Percentiles rank a stretch among this genome's conserved stretches.
Conservation (phyloP, 2,329 filamentous ascomycete genomes). For the Aphanoascus verrucosus region DNA sequence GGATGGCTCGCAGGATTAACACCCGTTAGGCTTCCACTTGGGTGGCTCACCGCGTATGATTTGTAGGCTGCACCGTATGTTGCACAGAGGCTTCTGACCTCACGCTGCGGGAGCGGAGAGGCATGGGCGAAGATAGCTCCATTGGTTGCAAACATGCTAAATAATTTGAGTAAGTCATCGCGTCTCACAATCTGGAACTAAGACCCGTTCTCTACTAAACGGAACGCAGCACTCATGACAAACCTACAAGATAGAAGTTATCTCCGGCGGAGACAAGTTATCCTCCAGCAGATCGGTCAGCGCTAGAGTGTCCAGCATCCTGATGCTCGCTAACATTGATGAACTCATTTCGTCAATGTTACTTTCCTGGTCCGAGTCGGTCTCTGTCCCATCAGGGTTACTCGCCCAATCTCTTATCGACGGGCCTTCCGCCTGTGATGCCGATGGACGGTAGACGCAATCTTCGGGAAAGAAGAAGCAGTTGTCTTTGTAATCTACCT, state of each 20-base stretch:
- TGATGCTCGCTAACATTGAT: constrained; percentile 34
- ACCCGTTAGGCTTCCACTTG: constrained; percentile 34
- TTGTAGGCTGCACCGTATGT: constrained; percentile 37
- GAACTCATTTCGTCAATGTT: constrained; percentile 28
- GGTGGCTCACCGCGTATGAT: constrained; percentile 33
- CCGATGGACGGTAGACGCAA: constrained; percentile 31
- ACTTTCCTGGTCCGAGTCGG: constrained; percentile 22
- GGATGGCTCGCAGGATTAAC: constrained; percentile 35
- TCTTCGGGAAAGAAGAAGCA: constrained; percentile 38
- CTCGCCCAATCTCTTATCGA: constrained; percentile 7
- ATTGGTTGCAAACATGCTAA: constrained; percentile 35
- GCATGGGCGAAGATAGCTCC: constrained; percentile 37
- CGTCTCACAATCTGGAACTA: too few relatives aligned
- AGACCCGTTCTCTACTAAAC: background rate
- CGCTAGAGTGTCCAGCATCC: constrained; percentile 35
- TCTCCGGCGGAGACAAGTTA: constrained; percentile 35
- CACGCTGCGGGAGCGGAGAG: constrained; percentile 30
- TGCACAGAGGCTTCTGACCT: constrained; percentile 34
- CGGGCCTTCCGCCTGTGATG: background rate
- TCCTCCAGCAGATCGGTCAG: constrained; percentile 34
- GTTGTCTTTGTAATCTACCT: constrained; percentile 34
- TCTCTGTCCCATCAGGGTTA: constrained; percentile 16
- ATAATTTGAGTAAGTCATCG: background rate
- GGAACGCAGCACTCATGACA: background rate
- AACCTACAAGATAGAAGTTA: constrained; percentile 34